Percentiles rank a stretch among this genome's conserved stretches.
Conservation (phyloP, 2,329 filamentous ascomycete genomes). For the Neurospora sp. region DNA sequence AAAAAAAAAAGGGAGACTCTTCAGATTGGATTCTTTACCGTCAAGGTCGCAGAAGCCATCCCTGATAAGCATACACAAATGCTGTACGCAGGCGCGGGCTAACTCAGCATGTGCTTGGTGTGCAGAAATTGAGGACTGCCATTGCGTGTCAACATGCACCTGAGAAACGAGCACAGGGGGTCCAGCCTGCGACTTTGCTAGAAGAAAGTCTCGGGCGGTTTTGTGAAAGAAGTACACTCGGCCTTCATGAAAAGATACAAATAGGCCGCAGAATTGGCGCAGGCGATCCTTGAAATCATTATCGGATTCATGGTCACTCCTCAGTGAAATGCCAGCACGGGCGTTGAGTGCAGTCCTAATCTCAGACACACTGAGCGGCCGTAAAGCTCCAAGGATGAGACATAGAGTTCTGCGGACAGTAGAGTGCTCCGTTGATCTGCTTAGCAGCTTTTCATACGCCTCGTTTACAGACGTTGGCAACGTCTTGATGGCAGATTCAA, state of each 20-base stretch:
- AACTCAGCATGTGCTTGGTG: background rate
- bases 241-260: slow-evolving; percentile 18
- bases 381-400: slow-evolving; percentile 7
- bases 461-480: slow-evolving; percentile 22
- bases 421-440: slow-evolving; percentile 4
- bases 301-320: slow-evolving; percentile 4
- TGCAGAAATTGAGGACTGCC: background rate
- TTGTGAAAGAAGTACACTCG: slow-evolving; percentile 23
- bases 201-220: slow-evolving; percentile 24
- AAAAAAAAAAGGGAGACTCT: background rate
- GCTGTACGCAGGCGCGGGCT: background rate
- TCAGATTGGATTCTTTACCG: rapidly evolving
- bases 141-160: background rate
- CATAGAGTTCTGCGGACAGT: slow-evolving; percentile 2
- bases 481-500: background rate
- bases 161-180: background rate
- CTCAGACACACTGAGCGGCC: slow-evolving; percentile 9
- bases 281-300: slow-evolving; percentile 14
- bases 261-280: slow-evolving; percentile 20
- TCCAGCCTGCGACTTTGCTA: background rate
- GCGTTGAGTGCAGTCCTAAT: slow-evolving; percentile 11
- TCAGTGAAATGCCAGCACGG: background rate
- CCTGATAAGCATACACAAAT: background rate
- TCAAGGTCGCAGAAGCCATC: background rate
- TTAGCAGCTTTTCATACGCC: slow-evolving; percentile 22